Conservation (phyloP, 441 rosid species). For the Kokia cookei region DNA sequence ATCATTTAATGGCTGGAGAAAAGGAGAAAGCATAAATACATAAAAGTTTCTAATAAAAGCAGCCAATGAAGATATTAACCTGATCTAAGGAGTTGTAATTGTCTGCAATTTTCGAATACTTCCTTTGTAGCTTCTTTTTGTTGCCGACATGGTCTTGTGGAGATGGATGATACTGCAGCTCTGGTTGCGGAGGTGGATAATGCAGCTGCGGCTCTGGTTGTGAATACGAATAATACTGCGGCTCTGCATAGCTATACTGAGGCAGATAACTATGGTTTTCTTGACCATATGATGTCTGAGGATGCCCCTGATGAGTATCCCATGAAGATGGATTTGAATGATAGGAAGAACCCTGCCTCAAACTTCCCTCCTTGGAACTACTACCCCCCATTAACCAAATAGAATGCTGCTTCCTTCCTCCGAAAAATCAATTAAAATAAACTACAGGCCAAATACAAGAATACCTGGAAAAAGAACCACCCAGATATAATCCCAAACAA, state of each 20-base stretch:
- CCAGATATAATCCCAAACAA: neutral
- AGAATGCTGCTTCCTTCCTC: neutral
- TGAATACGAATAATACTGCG: constrained; percentile 29
- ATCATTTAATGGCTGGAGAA: neutral
- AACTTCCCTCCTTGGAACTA: constrained; percentile 48
- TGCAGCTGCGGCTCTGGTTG: constrained; percentile 26
- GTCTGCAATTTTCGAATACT: constrained; percentile 76
- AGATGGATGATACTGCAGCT: constrained; percentile 25
- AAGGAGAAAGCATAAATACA: neutral
- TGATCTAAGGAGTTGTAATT: constrained; percentile 74
- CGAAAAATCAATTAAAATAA: constrained; percentile 1
- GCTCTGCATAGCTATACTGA: constrained; percentile 29
- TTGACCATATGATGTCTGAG: constrained; percentile 36
- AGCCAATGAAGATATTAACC: constrained; percentile 32
- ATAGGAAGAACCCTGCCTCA: constrained; percentile 37
- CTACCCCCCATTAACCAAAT: constrained; percentile 57
- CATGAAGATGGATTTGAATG: constrained; percentile 45
- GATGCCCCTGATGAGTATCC: constrained; percentile 38
- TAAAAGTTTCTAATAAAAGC: neutral
- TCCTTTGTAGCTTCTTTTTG: constrained; percentile 57
- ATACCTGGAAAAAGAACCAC: neutral
- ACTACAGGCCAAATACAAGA: constrained; percentile 13
- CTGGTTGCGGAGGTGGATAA: constrained; percentile 11
- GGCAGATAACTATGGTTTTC: constrained; percentile 43
- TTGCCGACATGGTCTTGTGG: constrained; percentile 28